Evolutionary conservation across 495 filamentous ascomycete genomes (phyloP).

Genomic region (Penicillium atrosanguineum): DNA sequence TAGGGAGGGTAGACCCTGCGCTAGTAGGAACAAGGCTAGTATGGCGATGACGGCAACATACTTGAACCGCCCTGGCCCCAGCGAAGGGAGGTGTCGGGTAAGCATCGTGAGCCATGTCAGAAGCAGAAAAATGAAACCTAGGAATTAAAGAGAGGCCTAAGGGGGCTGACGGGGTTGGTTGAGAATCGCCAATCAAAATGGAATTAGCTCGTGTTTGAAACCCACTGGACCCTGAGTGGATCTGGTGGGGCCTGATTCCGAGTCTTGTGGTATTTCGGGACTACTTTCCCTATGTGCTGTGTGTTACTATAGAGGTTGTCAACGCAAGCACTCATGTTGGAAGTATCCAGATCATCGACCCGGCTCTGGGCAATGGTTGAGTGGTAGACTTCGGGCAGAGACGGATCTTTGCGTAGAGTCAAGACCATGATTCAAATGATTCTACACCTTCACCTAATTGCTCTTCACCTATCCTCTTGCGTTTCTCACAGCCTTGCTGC

Average conservation of each 20-base stretch:
- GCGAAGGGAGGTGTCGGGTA: conserved; percentile 4
- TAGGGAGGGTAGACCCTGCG: conserved; percentile 4
- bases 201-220: too few relatives aligned
- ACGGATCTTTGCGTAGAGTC: neutral
- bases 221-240: too few relatives aligned
- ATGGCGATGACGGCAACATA: conserved; percentile 8
- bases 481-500: neutral
- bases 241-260: too few relatives aligned
- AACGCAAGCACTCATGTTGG: neutral
- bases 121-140: neutral
- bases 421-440: neutral
- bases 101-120: conserved; percentile 15
- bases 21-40: conserved; percentile 7
- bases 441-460: neutral
- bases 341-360: neutral
- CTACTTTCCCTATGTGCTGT: too few relatives aligned
- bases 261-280: too few relatives aligned
- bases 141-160: neutral
- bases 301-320: too few relatives aligned
- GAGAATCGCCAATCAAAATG: too few relatives aligned
- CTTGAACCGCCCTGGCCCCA: conserved; percentile 5
- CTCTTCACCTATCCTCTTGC: neutral
- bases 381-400: too few relatives aligned
- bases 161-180: neutral
- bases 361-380: too few relatives aligned